Base-by-base conservation (phyloP, 2,329 filamentous ascomycete genomes). In the Camillea tinctor region DNA sequence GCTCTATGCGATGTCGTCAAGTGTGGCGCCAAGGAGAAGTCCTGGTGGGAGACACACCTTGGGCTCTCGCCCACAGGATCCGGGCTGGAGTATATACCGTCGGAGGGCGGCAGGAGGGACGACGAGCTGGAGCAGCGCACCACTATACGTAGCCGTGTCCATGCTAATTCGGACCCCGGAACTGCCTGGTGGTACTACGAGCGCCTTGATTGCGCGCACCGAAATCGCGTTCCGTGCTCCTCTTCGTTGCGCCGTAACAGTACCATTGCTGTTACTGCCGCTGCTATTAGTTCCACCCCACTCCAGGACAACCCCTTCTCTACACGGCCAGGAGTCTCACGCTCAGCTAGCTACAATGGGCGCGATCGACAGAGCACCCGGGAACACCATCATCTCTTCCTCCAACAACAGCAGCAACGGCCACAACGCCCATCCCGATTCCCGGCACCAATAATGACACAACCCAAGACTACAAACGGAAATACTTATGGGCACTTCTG, bases 161-260 rank as follows among this genome's bases (percentile, higher is more conserved):
- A 66, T 30, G 59, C 64, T 13, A 64, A 61, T 36, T 64, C 61
- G n/a, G 65, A 70, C 19, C 55, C 59, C 19, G 61, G 57, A 52
- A 50, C 55, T 19, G 54, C 64, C 0, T 68, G 65, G 65, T 62
- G 65, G 65, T 62, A 65, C 55, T 69, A 69, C 60, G 66, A 68
- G 59, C 57, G 62, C 9, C 60, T 68, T 7, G 68, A 68, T 59
- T 59, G 54, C 4, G 56, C 59, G 36, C 59, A 63, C 52, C 36
- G 13, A n/a, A 44, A 59, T 13, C 49, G 8, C 24, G 21, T 52
- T 2, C 15, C 22, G 21, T 20, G 50, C 19, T 62, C 21, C 59
- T 57, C 44, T 22, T 22, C 20, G 21, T 36, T 36, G 15, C 9
- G 56, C 17, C 17, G 50, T 26, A 57, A 57, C 24, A 58, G 55